Percentiles rank a stretch among this genome's conserved stretches.
Conservation (phyloP, 345 rosid genomes). For the Euphorbia lathyris region DNA sequence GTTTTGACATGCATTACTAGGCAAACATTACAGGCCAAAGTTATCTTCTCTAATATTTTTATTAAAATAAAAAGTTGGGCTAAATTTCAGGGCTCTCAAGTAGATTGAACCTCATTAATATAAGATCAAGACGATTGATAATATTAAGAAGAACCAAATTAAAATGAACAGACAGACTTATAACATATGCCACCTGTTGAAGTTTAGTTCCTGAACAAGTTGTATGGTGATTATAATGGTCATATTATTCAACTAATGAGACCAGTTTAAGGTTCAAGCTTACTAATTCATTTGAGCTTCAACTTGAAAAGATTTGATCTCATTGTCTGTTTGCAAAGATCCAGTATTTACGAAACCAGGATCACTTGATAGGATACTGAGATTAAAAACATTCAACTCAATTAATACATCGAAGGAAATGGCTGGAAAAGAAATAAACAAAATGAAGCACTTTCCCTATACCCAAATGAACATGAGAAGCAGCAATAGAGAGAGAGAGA, state of each 20-base stretch:
- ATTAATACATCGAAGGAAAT: not conserved
- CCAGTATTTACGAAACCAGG: constrained; percentile 42
- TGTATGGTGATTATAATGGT: not conserved
- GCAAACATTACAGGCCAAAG: too few relatives aligned
- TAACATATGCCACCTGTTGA: not conserved
- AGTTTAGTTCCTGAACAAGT: too few relatives aligned
- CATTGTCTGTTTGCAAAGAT: constrained; percentile 23
- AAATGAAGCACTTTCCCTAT: not conserved
- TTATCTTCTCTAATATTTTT: too few relatives aligned
- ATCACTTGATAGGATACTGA: constrained; percentile 50
- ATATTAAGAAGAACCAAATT: not conserved
- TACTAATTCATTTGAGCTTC: constrained; percentile 35
- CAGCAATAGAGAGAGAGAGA: too few relatives aligned
- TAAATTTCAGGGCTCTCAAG: too few relatives aligned
- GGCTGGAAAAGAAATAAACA: constrained; percentile 3
- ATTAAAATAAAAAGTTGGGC: too few relatives aligned
- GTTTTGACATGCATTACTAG: too few relatives aligned
- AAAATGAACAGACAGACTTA: not conserved
- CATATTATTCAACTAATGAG: not conserved
- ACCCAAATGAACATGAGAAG: not conserved
- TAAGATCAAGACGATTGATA: not conserved
- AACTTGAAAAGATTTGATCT: constrained; percentile 19
- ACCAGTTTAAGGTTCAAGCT: not conserved
- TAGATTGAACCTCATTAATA: too few relatives aligned
- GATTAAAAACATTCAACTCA: constrained; percentile 12